Percentiles rank a stretch among this genome's conserved stretches.
phyloP scores from a whole-genome alignment of 1,284 basidiomycete species.

The Apiotrichum laibachii region DNA sequence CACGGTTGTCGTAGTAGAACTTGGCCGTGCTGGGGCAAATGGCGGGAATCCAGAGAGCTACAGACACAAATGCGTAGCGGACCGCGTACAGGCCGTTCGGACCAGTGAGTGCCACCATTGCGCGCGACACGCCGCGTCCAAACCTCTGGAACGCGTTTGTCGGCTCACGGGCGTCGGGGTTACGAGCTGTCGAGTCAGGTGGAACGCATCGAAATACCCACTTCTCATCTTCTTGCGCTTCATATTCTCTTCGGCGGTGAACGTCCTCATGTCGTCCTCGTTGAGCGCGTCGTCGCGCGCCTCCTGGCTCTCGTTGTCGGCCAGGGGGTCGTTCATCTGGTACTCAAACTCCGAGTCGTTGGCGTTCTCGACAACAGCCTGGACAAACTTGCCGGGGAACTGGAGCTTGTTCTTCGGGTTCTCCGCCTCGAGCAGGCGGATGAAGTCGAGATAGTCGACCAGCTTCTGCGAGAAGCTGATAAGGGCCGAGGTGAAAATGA shows the following conservation, averaged over 20 bases:
- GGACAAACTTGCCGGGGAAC: slow-evolving; percentile 52
- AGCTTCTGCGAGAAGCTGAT: slow-evolving; percentile 42
- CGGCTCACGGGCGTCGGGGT: slow-evolving; percentile 47
- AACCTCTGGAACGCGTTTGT: slow-evolving; percentile 39
- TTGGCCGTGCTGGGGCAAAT: slow-evolving; percentile 51
- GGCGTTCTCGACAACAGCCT: slow-evolving; percentile 44
- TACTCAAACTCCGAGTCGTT: slow-evolving; percentile 23
- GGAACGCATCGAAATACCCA: not conserved
- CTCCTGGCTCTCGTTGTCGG: slow-evolving; percentile 4
- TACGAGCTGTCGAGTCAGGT: slow-evolving; percentile 1
- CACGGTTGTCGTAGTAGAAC: slow-evolving; percentile 51
- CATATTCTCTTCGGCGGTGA: not conserved
- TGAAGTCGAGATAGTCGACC: slow-evolving; percentile 40
- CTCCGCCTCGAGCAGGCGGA: slow-evolving; percentile 44
- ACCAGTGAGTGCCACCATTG: slow-evolving; percentile 30
- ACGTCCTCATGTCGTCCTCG: not conserved
- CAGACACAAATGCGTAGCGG: slow-evolving; percentile 59
- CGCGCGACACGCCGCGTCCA: slow-evolving; percentile 27
- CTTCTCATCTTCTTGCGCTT: not conserved
- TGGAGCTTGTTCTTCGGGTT: slow-evolving; percentile 50
- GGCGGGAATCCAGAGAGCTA: slow-evolving; percentile 61
- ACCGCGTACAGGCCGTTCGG: slow-evolving; percentile 55
- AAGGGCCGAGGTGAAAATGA: slow-evolving; percentile 52
- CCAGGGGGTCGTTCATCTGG: slow-evolving; percentile 1
- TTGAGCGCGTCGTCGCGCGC: not conserved